phyloP scores from a whole-genome alignment of 2,329 filamentous ascomycete genomes.

The Fusarium metavorans region DNA sequence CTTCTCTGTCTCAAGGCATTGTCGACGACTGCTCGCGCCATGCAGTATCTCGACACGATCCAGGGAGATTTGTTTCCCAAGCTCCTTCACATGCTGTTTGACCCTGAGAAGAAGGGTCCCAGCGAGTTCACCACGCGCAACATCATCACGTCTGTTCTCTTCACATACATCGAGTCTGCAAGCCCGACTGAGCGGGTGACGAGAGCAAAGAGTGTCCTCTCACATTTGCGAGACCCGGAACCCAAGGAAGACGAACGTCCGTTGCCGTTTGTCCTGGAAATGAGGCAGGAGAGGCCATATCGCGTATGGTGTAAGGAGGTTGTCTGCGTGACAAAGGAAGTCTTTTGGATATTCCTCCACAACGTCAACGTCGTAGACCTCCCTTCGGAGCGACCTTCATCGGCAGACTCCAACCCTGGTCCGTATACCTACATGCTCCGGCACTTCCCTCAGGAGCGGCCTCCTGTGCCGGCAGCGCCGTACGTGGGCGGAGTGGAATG shows the following conservation, averaged over 20 bases:
- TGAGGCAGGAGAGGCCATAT: conserved; percentile 89
- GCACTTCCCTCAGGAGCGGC: conserved; percentile 86
- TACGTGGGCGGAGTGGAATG: conserved; percentile 98
- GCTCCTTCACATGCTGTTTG: conserved; percentile 89
- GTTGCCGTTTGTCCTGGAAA: conserved; percentile 87
- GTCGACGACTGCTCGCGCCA: conserved; percentile 88
- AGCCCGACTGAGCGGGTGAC: conserved; percentile 70
- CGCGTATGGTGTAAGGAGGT: conserved; percentile 95
- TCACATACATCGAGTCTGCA: conserved; percentile 85
- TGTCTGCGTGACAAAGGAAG: conserved; percentile 93
- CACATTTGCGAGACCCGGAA: conserved; percentile 83
- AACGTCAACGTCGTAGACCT: conserved; percentile 88
- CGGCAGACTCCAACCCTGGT: conserved; percentile 49
- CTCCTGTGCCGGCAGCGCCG: conserved; percentile 91
- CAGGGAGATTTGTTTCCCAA: conserved; percentile 87
- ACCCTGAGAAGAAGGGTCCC: conserved; percentile 97
- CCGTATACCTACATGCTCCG: conserved; percentile 72
- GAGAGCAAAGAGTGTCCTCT: conserved; percentile 79
- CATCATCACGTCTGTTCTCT: conserved; percentile 89
- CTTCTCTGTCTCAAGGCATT: conserved; percentile 93
- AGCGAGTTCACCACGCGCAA: conserved; percentile 95
- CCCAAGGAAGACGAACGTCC: conserved; percentile 81
- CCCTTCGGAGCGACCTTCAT: conserved; percentile 56
- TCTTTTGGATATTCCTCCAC: conserved; percentile 99
- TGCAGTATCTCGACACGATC: conserved; percentile 84